Evolutionary conservation across 1,139 yeast species (phyloP).

Genomic region (Debaryomycetaceae sp.): DNA sequence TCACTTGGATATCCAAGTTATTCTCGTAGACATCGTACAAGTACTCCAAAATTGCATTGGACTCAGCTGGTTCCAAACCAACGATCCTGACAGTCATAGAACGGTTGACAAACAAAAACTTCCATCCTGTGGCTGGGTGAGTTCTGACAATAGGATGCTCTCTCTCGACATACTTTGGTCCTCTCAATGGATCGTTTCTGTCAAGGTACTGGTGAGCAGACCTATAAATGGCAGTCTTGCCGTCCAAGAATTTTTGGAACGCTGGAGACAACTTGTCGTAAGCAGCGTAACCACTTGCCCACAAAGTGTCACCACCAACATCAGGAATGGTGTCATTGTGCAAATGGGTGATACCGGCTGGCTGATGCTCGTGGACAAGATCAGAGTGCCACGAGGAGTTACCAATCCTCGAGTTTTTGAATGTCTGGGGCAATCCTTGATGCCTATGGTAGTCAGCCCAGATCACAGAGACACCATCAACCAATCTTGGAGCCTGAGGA

Average conservation of each 20-base stretch:
- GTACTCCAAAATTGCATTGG: conserved; percentile 29
- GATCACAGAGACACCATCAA: conserved; percentile 44
- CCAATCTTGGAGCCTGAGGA: conserved; percentile 33
- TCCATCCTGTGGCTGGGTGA: conserved; percentile 44
- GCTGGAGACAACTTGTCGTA: conserved; percentile 37
- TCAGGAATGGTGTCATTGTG: conserved; percentile 33
- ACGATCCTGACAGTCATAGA: conserved; percentile 35
- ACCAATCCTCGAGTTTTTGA: conserved; percentile 29
- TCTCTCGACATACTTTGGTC: conserved; percentile 32
- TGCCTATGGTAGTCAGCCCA: conserved; percentile 26
- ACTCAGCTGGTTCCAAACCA: conserved; percentile 33
- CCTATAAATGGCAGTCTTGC: conserved; percentile 33
- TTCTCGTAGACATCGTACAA: conserved; percentile 31
- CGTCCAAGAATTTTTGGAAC: conserved; percentile 33
- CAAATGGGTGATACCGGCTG: conserved; percentile 38
- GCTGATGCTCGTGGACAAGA: conserved; percentile 34
- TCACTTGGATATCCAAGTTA: conserved; percentile 44
- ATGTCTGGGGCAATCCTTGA: conserved; percentile 18
- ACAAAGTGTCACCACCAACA: conserved; percentile 36
- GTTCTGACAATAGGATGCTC: conserved; percentile 41
- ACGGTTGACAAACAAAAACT: conserved; percentile 35
- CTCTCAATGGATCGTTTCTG: conserved; percentile 29
- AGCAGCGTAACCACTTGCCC: conserved; percentile 38
- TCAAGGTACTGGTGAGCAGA: conserved; percentile 35
- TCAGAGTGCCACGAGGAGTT: conserved; percentile 37